phyloP scores from a whole-genome alignment of 257 asterid genomes.

The Solanum commersonii region DNA sequence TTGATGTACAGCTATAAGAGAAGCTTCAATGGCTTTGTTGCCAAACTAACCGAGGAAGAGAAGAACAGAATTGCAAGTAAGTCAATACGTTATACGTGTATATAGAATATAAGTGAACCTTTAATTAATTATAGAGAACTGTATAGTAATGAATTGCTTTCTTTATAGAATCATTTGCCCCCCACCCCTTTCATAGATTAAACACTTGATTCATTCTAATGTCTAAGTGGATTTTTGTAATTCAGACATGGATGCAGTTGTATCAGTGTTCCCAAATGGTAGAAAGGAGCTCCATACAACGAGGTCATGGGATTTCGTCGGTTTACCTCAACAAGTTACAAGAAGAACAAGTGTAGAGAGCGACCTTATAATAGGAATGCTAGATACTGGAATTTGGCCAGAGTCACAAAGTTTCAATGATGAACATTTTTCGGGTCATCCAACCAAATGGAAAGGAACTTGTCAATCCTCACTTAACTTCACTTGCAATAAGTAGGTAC shows the following conservation, averaged over 20 bases:
- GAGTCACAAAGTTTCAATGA: not conserved
- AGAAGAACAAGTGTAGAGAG: not conserved
- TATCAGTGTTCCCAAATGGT: not conserved
- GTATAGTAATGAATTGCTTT: not conserved
- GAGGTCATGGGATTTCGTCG: not conserved
- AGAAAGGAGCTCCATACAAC: not conserved
- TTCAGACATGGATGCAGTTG: not conserved
- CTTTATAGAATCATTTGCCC: not conserved
- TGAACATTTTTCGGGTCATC: not conserved
- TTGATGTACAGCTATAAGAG: not conserved
- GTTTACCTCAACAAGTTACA: not conserved
- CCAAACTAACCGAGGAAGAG: not conserved
- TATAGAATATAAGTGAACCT: not conserved
- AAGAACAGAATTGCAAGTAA: not conserved
- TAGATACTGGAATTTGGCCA: not conserved
- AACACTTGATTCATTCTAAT: not conserved
- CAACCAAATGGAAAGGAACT: not conserved
- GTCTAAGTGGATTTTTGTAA: no score
- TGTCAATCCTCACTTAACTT: no score
- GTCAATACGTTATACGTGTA: not conserved
- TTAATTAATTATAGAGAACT: no score
- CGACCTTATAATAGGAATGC: not conserved
- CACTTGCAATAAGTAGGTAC: no score
- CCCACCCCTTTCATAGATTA: no score
- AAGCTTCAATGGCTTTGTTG: not conserved